These are phyloP conservation scores for Gliomastix tumulicola DNA, from an alignment of 2,329 filamentous ascomycete genomes.

Conservation along the genomic window DNA sequence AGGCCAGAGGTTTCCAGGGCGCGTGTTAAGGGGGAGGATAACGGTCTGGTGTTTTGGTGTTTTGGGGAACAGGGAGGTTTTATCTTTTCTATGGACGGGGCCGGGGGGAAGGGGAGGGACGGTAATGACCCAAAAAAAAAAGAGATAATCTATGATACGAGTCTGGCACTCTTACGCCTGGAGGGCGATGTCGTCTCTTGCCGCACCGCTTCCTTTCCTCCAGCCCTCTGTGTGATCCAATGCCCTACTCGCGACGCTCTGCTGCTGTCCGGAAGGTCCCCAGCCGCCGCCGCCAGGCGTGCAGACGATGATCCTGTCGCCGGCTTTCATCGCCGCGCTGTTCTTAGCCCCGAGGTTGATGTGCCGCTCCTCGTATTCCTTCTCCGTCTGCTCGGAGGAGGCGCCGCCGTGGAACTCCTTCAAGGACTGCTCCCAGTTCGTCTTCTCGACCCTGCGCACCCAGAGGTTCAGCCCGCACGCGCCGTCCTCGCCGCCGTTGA, in stretches of 20 bases:
- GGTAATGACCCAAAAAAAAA: too few species aligned
- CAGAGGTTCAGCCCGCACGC: constrained; percentile 79
- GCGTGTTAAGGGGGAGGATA: too few species aligned
- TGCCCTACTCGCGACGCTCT: constrained; percentile 40
- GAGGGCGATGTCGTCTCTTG: constrained; percentile 50
- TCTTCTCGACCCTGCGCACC: constrained; percentile 65
- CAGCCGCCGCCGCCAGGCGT: constrained; percentile 78
- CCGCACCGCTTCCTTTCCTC: constrained; percentile 50
- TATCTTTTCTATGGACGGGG: too few species aligned
- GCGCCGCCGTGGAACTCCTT: constrained; percentile 24
- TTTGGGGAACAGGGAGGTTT: too few species aligned
- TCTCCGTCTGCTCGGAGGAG: constrained; percentile 16
- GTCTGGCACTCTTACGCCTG: constrained; percentile 36
- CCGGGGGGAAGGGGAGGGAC: too few species aligned
- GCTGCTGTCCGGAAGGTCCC: constrained; percentile 53
- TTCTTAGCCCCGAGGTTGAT: constrained; percentile 78
- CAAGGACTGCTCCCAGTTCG: constrained; percentile 38
- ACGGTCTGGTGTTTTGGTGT: too few species aligned
- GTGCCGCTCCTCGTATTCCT: constrained; percentile 48
- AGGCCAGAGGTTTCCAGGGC: not conserved
- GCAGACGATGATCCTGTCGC: constrained; percentile 69
- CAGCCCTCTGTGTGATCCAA: constrained; percentile 49
- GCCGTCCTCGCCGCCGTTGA: constrained; percentile 76
- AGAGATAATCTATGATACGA: too few species aligned
- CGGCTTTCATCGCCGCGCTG: constrained; percentile 66